A percentile compares a stretch with the other conserved stretches of the same genome.
These are phyloP conservation scores for Syzygium malaccense DNA, from an alignment of 441 rosid genomes.

Conservation along the genomic window DNA sequence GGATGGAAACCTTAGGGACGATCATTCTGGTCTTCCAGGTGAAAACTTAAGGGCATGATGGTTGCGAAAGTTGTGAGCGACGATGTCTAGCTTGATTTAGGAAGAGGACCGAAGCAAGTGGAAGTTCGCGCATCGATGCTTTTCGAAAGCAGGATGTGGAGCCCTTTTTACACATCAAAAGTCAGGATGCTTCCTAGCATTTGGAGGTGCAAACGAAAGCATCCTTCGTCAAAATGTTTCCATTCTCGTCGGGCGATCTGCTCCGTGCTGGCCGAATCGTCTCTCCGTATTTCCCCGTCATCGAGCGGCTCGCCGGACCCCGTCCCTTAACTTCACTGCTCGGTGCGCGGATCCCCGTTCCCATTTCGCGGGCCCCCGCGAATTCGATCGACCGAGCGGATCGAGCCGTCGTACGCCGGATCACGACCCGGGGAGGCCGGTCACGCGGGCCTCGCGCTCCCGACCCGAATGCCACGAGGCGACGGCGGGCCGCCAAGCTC, in stretches of 20 bases:
- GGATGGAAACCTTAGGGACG: background rate
- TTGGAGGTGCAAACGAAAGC: background rate
- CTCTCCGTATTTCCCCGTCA: too few relatives aligned
- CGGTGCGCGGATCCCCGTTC: too few relatives aligned
- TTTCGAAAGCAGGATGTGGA: background rate
- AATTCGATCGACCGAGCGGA: too few relatives aligned
- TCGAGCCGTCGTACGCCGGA: too few relatives aligned
- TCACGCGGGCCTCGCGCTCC: too few relatives aligned
- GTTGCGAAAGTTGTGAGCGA: background rate
- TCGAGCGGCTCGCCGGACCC: too few relatives aligned
- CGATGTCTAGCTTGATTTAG: background rate
- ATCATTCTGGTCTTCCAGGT: background rate
- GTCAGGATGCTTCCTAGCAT: background rate
- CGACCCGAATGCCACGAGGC: too few relatives aligned
- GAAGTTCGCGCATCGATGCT: background rate
- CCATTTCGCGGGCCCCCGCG: too few relatives aligned
- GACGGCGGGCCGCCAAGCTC: too few relatives aligned
- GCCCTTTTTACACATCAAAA: background rate
- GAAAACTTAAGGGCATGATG: background rate
- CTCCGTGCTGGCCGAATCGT: too few relatives aligned
- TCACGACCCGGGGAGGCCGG: too few relatives aligned
- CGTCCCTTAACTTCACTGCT: too few relatives aligned
- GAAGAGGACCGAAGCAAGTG: background rate
- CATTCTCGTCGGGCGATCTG: background rate
- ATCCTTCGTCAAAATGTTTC: background rate